Conservation (phyloP, 805 yeast species). For the Cyberlindnera lachancei region DNA sequence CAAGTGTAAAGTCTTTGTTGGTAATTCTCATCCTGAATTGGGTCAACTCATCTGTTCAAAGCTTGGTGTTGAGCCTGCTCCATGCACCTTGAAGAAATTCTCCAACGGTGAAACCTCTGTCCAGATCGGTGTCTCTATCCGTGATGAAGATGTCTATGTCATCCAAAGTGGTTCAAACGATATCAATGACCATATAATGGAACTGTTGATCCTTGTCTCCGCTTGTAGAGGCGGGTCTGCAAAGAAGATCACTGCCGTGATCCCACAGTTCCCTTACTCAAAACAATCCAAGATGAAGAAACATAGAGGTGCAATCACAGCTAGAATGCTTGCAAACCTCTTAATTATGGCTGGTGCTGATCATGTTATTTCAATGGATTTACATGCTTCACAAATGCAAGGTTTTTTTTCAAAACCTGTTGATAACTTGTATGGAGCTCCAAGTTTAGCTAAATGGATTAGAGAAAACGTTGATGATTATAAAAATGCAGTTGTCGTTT, state of each 20-base stretch:
- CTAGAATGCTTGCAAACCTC: conserved; percentile 93
- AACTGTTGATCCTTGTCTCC: conserved; percentile 80
- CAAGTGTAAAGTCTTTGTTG: conserved; percentile 94
- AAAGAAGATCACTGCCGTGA: conserved; percentile 90
- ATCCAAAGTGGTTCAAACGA: conserved; percentile 88
- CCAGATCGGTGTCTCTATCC: conserved; percentile 86
- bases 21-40: conserved; percentile 92
- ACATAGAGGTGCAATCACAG: conserved; percentile 98
- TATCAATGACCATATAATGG: conserved; percentile 93
- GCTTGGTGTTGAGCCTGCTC: conserved; percentile 89
- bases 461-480: conserved; percentile 82
- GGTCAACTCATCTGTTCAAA: conserved; percentile 87
- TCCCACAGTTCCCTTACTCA: conserved; percentile 96
- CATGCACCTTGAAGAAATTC: conserved; percentile 83
- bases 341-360: conserved; percentile 98
- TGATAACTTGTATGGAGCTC: conserved; percentile 93
- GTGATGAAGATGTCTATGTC: conserved; percentile 95
- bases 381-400: conserved; percentile 97
- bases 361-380: conserved; percentile 95
- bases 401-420: conserved; percentile 97
- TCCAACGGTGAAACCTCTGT: conserved; percentile 98
- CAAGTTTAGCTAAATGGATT: conserved; percentile 94
- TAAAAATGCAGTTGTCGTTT: conserved; percentile 86
- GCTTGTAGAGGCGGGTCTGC: conserved; percentile 99
- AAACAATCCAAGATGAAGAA: conserved; percentile 98